Percentiles rank a stretch among this genome's conserved stretches.
Conservation (phyloP, 176 grass and related monocot species). For the Oryza glumipatula region DNA sequence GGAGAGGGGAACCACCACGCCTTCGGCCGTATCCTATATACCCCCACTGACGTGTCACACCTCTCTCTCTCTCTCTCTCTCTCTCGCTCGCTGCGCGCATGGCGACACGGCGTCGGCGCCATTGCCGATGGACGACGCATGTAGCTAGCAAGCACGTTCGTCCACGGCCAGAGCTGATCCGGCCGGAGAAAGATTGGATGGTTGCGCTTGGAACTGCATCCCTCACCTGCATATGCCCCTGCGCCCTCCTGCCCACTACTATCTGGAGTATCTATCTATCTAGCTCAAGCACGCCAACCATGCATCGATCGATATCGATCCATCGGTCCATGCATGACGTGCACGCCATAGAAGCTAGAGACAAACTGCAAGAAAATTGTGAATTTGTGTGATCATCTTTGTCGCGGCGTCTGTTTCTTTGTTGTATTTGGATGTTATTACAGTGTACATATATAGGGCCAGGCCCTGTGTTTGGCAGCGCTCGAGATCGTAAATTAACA, state of each 20-base stretch:
- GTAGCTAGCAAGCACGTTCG: not conserved
- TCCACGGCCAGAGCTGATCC: not conserved
- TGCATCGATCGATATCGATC: not conserved
- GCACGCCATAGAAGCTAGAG: not conserved
- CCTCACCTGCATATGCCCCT: slow-evolving; percentile 9
- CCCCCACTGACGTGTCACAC: not conserved
- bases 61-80: not conserved
- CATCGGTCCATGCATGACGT: not conserved
- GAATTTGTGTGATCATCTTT: not conserved
- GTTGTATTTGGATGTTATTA: too few species aligned
- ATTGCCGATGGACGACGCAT: not conserved
- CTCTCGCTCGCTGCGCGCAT: not conserved
- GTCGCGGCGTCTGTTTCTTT: not conserved
- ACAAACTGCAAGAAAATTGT: not conserved
- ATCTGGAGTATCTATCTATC: not conserved
- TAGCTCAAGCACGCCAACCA: not conserved
- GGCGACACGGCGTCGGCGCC: not conserved
- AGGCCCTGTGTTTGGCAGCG: too few species aligned
- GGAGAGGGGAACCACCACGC: not conserved
- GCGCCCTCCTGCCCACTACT: not conserved
- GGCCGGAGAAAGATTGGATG: not conserved
- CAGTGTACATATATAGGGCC: too few species aligned
- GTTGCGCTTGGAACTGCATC: slow-evolving; percentile 13
- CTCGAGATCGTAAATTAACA: too few species aligned
- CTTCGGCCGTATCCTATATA: too few species aligned